Evolutionary conservation across 305 asterid genomes (phyloP).

Genomic region (Solanum hybrid): DNA sequence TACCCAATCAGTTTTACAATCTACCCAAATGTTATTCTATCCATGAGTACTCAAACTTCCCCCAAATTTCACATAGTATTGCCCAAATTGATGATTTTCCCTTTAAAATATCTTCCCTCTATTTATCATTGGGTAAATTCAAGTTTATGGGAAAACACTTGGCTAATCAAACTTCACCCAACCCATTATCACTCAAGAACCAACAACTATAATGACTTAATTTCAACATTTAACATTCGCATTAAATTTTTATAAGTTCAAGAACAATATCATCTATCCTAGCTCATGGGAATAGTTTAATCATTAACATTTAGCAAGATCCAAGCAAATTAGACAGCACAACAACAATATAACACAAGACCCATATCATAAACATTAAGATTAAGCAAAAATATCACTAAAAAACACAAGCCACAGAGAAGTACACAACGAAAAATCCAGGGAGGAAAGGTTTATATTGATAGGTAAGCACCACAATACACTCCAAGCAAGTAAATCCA

Average conservation of each 20-base stretch:
- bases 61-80: background rate
- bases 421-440: background rate
- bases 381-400: no score
- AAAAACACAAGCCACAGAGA: background rate
- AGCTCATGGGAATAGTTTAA: background rate
- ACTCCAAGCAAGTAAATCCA: background rate
- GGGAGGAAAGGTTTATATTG: background rate
- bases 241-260: no score
- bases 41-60: background rate
- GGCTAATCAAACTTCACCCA: background rate
- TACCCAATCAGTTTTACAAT: background rate
- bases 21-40: background rate
- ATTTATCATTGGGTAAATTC: background rate
- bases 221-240: background rate
- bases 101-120: no score
- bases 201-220: background rate
- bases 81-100: background rate
- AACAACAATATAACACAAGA: no score
- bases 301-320: background rate
- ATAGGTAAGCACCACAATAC: background rate
- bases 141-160: background rate
- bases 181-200: background rate
- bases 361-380: background rate
- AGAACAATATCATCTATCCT: background rate
- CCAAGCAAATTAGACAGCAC: background rate